phyloP scores from a whole-genome alignment of 768 basidiomycete species.

The Leccinum obscurum region DNA sequence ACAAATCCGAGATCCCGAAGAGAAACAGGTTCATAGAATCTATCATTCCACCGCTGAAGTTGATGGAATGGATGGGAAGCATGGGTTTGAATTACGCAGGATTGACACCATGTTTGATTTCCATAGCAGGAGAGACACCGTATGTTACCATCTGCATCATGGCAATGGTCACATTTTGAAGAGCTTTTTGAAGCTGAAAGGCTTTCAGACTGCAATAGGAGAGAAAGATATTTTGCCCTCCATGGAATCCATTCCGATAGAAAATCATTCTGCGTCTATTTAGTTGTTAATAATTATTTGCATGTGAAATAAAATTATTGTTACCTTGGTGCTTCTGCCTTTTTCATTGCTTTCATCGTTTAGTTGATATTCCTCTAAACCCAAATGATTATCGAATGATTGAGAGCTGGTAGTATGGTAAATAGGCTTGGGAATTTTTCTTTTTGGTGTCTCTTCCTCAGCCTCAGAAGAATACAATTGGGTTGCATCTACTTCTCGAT shows the following conservation, averaged over 20 bases:
- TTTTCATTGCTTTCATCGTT: neutral
- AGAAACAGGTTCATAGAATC: neutral
- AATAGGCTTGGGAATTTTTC: neutral
- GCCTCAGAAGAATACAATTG: neutral
- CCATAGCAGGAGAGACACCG: neutral
- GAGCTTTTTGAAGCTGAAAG: no score
- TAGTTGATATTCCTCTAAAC: no score
- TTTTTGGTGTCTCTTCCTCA: neutral
- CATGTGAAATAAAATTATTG: neutral
- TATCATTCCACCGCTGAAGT: neutral
- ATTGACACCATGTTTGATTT: neutral
- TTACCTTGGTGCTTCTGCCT: neutral
- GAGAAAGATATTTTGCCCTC: neutral
- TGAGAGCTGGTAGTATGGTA: neutral
- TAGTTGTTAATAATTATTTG: neutral
- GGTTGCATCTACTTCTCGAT: neutral
- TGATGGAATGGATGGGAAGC: neutral
- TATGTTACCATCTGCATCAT: neutral
- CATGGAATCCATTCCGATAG: neutral
- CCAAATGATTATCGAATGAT: no score
- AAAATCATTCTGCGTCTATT: neutral
- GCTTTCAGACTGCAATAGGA: neutral
- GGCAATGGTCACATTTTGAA: neutral
- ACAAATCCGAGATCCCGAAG: neutral
- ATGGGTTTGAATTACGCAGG: neutral